These are phyloP conservation scores for Alternaria sp. DNA, from an alignment of 2,329 filamentous ascomycete genomes.

Conservation along the genomic window DNA sequence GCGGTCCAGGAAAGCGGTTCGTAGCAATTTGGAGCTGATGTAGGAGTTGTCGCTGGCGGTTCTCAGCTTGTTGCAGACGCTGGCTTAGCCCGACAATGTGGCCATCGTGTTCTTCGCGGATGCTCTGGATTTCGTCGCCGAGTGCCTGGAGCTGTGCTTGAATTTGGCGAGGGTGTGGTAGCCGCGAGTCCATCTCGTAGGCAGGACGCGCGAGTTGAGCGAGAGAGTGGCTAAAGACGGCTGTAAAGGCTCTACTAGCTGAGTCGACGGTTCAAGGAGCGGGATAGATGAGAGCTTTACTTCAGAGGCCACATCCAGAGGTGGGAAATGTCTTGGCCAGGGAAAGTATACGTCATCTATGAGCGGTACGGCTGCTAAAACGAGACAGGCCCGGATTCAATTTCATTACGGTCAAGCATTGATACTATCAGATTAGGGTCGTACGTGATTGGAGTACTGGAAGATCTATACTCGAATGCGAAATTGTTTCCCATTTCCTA, in stretches of 20 bases:
- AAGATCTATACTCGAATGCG: background rate
- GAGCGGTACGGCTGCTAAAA: background rate
- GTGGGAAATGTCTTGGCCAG: background rate
- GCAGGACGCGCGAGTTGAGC: background rate
- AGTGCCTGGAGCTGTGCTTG: background rate
- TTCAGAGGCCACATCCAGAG: background rate
- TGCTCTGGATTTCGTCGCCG: background rate
- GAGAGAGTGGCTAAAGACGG: background rate
- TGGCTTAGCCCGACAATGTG: background rate
- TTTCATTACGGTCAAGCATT: background rate
- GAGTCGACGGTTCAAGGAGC: background rate
- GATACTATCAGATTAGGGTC: background rate
- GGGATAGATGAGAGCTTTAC: background rate
- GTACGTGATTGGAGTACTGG: background rate
- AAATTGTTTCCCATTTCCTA: background rate
- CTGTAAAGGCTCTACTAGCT: background rate
- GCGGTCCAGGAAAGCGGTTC: background rate
- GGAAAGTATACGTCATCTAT: background rate
- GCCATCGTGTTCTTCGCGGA: background rate
- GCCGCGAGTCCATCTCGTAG: background rate
- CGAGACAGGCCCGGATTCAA: background rate
- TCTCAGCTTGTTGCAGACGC: background rate
- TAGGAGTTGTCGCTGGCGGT: background rate
- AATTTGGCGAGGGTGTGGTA: background rate
- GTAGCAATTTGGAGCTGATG: background rate